phyloP scores from a whole-genome alignment of 805 yeast genomes.

The Kluyveromyces wickerhamii region DNA sequence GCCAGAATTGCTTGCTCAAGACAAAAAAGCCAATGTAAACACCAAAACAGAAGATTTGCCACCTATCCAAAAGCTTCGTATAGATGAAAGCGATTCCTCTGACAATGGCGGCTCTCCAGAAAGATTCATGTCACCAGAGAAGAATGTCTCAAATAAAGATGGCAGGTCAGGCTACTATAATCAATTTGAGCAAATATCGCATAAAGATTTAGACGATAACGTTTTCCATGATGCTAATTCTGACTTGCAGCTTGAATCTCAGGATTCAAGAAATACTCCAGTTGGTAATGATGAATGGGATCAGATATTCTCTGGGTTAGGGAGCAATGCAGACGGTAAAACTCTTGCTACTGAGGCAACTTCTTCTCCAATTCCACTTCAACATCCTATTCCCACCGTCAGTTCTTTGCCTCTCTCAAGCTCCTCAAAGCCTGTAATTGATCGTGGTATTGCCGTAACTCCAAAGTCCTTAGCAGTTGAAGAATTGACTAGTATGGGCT shows the following conservation, averaged over 20 bases:
- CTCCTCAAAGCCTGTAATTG: constrained; percentile 9
- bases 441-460: constrained; percentile 33
- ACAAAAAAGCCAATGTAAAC: constrained; percentile 9
- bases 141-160: constrained; percentile 27
- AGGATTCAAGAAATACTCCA: constrained; percentile 8
- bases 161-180: constrained; percentile 23
- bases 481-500: constrained; percentile 88
- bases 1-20: constrained; percentile 10
- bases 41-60: constrained; percentile 46
- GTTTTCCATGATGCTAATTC: constrained; percentile 5
- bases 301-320: constrained; percentile 83
- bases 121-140: constrained; percentile 38
- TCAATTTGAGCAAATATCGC: constrained; percentile 22
- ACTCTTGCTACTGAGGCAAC: constrained; percentile 6
- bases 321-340: constrained; percentile 33
- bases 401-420: constrained; percentile 6
- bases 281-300: constrained; percentile 79
- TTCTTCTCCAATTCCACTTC: constrained; percentile 13
- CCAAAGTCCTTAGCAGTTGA: constrained; percentile 55
- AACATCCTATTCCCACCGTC: constrained; percentile 11
- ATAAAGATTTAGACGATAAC: constrained; percentile 21
- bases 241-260: not conserved
- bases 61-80: constrained; percentile 49
- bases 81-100: constrained; percentile 45
- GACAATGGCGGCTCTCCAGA: constrained; percentile 22